These are phyloP conservation scores for Gastrodia elata DNA, from an alignment of 106 monocot species.

Conservation along the genomic window DNA sequence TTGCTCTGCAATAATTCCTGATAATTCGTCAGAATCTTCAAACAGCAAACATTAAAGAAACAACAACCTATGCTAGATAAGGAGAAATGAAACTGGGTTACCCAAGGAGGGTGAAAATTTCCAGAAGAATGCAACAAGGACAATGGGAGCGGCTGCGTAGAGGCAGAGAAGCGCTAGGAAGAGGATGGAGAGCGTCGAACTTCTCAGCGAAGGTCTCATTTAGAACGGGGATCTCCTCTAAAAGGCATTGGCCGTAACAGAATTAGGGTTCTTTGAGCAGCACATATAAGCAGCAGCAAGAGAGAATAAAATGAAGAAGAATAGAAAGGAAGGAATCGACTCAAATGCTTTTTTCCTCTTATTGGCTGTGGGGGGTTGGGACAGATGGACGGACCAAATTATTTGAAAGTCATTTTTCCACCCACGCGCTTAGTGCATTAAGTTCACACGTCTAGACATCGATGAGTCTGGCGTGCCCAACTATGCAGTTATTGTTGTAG, in stretches of 20 bases:
- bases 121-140: slow-evolving; percentile 5
- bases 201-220: slow-evolving; percentile 8
- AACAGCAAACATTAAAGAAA: neutral
- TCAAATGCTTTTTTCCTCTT: neutral
- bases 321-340: neutral
- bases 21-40: neutral
- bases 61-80: neutral
- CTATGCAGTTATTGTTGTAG: too few relatives aligned
- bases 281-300: neutral
- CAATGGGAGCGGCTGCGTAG: neutral
- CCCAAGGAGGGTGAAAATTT: slow-evolving; percentile 2
- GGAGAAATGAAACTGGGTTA: neutral
- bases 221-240: slow-evolving; percentile 4
- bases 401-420: too few relatives aligned
- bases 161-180: neutral
- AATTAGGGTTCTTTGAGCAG: slow-evolving; percentile 5
- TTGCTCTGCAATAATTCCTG: slow-evolving; percentile 1
- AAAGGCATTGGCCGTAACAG: neutral
- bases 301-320: too few relatives aligned
- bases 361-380: too few relatives aligned
- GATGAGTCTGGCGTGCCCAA: too few relatives aligned
- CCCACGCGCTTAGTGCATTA: too few relatives aligned
- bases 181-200: slow-evolving; percentile 7
- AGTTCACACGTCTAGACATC: too few relatives aligned
- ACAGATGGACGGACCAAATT: too few relatives aligned